phyloP scores from a whole-genome alignment of 2,329 filamentous ascomycete species.

The Trichoderma polysporum region DNA sequence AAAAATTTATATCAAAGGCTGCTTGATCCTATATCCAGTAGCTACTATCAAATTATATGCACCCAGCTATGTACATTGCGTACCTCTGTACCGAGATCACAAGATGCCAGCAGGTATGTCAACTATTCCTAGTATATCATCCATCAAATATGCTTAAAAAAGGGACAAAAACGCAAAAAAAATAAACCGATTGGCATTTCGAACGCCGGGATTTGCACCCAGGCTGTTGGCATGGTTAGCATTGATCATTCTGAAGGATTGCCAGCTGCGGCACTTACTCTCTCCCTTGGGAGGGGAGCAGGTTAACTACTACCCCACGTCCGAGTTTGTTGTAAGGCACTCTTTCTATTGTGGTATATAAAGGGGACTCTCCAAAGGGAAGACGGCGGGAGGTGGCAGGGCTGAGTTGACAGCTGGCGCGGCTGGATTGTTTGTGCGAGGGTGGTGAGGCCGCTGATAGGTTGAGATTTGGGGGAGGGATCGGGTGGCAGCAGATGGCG shows the following conservation, averaged over 20 bases:
- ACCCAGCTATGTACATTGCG: too few relatives aligned
- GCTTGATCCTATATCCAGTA: too few relatives aligned
- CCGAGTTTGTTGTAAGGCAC: slow-evolving; percentile 23
- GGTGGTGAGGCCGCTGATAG: slow-evolving; percentile 1
- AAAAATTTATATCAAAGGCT: too few relatives aligned
- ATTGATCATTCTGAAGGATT: background rate
- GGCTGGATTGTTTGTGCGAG: background rate
- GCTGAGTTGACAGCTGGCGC: background rate
- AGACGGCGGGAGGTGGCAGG: background rate
- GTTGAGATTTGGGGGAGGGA: background rate
- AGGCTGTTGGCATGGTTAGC: slow-evolving; percentile 21
- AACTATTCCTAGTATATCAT: background rate
- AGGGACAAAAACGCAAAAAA: slow-evolving; percentile 22
- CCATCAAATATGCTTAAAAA: background rate
- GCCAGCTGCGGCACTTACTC: slow-evolving; percentile 26
- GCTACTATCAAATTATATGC: too few relatives aligned
- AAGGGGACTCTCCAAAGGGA: background rate
- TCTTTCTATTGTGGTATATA: slow-evolving; percentile 19
- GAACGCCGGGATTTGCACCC: slow-evolving; percentile 32
- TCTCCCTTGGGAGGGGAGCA: slow-evolving; percentile 30
- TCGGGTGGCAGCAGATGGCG: background rate
- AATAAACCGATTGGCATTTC: slow-evolving; percentile 20
- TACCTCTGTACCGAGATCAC: background rate
- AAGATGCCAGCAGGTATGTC: background rate
- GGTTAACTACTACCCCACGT: slow-evolving; percentile 31